Percentiles rank a stretch among this genome's conserved stretches.
Conservation (phyloP, 1,284 basidiomycete species). For the Sanghuangporus sanghuang region DNA sequence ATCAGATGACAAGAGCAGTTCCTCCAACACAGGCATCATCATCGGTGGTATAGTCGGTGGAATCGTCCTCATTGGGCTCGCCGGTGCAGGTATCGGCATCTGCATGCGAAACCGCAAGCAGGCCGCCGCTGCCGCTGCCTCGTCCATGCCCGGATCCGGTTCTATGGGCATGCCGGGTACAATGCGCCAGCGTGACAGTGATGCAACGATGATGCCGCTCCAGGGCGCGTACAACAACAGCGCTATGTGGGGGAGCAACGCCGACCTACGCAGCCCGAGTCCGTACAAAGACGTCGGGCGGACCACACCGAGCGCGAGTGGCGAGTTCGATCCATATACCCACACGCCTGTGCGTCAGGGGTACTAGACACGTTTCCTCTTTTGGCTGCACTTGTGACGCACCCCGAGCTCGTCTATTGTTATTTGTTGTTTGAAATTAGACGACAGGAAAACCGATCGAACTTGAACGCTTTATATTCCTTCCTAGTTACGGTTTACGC, state of each 20-base stretch:
- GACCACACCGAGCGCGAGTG: slow-evolving; percentile 11
- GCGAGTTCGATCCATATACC: slow-evolving; percentile 16
- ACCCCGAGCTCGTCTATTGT: background rate
- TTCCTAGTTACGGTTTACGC: too few relatives aligned
- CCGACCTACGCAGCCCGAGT: slow-evolving; percentile 2
- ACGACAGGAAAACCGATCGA: background rate
- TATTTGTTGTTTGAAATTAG: background rate
- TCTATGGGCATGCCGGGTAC: slow-evolving; percentile 1
- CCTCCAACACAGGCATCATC: slow-evolving; percentile 36
- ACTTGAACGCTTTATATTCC: background rate
- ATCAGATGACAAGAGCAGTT: slow-evolving; percentile 8
- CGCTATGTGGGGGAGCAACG: slow-evolving; percentile 9
- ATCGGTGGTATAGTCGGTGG: slow-evolving; percentile 48
- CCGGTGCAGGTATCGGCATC: slow-evolving; percentile 46
- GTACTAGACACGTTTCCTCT: background rate
- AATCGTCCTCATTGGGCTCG: slow-evolving; percentile 40
- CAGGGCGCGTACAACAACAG: slow-evolving; percentile 3
- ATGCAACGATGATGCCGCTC: slow-evolving; percentile 16
- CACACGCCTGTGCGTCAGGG: slow-evolving; percentile 9
- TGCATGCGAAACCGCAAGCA: slow-evolving; percentile 41
- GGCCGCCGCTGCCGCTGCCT: slow-evolving; percentile 21
- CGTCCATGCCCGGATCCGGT: background rate
- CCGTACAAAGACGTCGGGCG: slow-evolving; percentile 16
- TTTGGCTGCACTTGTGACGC: background rate
- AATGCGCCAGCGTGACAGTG: slow-evolving; percentile 13